Conservation (phyloP, 139 green algal genomes). For the Protoeuglena noctilucae region DNA sequence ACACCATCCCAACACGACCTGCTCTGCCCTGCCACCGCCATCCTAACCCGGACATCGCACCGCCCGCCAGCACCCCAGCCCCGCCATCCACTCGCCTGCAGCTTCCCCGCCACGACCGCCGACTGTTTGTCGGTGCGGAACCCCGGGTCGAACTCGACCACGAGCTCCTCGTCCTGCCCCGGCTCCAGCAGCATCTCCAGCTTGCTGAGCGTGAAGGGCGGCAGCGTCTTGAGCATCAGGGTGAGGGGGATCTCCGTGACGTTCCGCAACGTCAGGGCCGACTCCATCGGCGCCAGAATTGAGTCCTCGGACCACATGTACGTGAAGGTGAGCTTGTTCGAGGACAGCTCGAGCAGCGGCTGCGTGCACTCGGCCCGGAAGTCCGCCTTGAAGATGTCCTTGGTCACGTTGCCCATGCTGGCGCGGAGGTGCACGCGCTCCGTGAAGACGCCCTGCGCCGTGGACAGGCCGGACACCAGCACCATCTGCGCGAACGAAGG, state of each 20-base stretch:
- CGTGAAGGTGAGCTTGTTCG: constrained; percentile 27
- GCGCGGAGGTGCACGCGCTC: not conserved
- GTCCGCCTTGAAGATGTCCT: constrained; percentile 4
- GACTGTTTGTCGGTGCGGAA: constrained; percentile 1
- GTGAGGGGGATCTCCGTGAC: constrained; percentile 32
- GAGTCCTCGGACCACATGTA: constrained; percentile 28
- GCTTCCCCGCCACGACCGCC: not conserved
- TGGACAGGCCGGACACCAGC: not conserved
- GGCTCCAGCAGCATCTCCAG: constrained; percentile 26
- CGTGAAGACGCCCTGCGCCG: not conserved
- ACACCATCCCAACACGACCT: no score
- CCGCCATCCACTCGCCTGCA: no score
- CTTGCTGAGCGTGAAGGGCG: constrained; percentile 42
- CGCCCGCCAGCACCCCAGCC: no score
- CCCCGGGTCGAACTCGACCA: constrained; percentile 37
- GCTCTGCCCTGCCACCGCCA: no score
- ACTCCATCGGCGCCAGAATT: constrained; percentile 11
- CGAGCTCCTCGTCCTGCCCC: constrained; percentile 26
- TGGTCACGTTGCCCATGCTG: constrained; percentile 7
- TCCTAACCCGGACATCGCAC: no score
- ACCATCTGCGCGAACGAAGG: no score
- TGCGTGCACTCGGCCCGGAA: constrained; percentile 21
- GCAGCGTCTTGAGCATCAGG: constrained; percentile 22
- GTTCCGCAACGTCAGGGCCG: constrained; percentile 14
- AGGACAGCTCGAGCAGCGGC: constrained; percentile 47